A percentile compares a stretch with the other conserved stretches of the same genome.
These are phyloP conservation scores for Strombidium stylifer DNA, from an alignment of 73 alveolate genomes.

Conservation along the genomic window DNA sequence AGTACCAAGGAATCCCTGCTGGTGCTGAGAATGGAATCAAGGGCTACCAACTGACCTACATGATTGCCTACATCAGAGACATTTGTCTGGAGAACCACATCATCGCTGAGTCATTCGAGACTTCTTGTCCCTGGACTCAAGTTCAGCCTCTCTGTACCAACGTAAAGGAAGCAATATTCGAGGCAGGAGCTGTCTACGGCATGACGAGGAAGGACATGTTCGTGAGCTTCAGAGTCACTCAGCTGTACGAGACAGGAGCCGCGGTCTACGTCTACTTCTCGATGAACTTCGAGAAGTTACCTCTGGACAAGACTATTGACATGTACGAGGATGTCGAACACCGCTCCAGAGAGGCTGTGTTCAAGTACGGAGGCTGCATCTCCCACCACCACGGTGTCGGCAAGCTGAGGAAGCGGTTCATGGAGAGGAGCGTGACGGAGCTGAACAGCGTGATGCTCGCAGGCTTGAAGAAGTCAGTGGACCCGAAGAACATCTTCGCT, in stretches of 20 bases:
- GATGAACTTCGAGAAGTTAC: conserved; percentile 50
- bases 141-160: conserved; percentile 68
- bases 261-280: conserved; percentile 89
- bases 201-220: conserved; percentile 51
- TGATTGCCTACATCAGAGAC: conserved; percentile 91
- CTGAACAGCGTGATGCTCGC: conserved; percentile 61
- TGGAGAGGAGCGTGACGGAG: conserved; percentile 59
- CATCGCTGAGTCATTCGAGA: conserved; percentile 86
- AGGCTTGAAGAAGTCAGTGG: conserved; percentile 60
- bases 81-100: conserved; percentile 69
- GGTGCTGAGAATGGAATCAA: conserved; percentile 91
- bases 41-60: conserved; percentile 88
- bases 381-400: conserved; percentile 96
- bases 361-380: conserved; percentile 80
- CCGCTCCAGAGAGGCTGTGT: conserved; percentile 84
- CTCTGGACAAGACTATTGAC: conserved; percentile 17
- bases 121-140: conserved; percentile 87
- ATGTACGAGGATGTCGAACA: conserved; percentile 77
- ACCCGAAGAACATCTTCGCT: conserved; percentile 81
- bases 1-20: conserved; percentile 78
- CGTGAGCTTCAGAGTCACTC: conserved; percentile 83
- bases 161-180: conserved; percentile 58
- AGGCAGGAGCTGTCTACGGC: conserved; percentile 60
- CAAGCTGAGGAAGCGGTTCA: conserved; percentile 76
- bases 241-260: conserved; percentile 87